Evolutionary conservation across 2,329 filamentous ascomycete species (phyloP), one percentile per base, ranked within the genome.

Genomic region (Pseudophaeomoniella oleicola): DNA sequence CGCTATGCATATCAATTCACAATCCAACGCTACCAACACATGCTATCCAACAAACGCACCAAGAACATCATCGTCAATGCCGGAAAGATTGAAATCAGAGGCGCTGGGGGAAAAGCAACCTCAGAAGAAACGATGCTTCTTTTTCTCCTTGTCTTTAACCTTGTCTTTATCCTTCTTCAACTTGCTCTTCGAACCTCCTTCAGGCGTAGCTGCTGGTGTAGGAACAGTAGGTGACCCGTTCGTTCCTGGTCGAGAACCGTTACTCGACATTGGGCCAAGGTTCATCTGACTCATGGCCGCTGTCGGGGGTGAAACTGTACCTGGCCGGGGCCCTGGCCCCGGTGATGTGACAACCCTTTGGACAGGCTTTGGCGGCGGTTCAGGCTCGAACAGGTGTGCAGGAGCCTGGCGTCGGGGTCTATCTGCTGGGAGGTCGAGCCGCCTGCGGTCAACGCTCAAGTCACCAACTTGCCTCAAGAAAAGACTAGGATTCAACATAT

Each of bases 401-500:
- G 90, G 90, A 1, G 87, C 82, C 42, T 79, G 78, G n/a, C 76
- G 80, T 50, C 78, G 77, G 2, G 85, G 84, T 29, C 78, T 69
- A 42, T 94, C 86, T 39, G 78, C 67, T 1, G 88, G 90, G 4
- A 98, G 72, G 47, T 85, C 78, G 12, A 98, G 69, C 32, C 75
- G 71, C 36, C 81, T 72, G 50, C 78, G 79, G 50, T 86, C 80
- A 22, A 74, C 70, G 42, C 78, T 80, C 11, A 96, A 67, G 50
- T 94, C 86, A 13, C 75, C 72, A 2, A 94, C 62, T 55, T 96
- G 87, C 29, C 81, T 76, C 19, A 94, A 60, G 55, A 87, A 98
- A 14, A 92, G 67, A 30, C 74, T 66, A 0, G 90, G 88, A 1
- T 78, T 90, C 33, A 93, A 66, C 87, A 98, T 94, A 54, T 98